Conservation (phyloP, 805 yeast genomes). For the Lipomyces anomalus region DNA sequence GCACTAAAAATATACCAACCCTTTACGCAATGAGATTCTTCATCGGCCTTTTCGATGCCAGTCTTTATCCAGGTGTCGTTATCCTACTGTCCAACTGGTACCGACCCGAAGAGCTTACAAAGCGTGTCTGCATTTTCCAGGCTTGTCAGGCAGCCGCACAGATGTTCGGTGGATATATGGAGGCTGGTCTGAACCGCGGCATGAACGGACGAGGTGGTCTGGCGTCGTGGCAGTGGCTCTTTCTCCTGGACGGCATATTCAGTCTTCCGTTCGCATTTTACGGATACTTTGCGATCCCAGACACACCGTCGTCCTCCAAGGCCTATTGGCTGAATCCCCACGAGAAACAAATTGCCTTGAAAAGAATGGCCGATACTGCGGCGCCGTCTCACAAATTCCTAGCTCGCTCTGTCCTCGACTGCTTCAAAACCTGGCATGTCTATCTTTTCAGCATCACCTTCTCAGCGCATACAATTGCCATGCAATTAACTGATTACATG, state of each 20-base stretch:
- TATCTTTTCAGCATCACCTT: neutral
- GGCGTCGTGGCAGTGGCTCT: conserved; percentile 63
- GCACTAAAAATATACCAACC: conserved; percentile 20
- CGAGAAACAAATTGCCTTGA: conserved; percentile 6
- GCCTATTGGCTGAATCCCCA: conserved; percentile 10
- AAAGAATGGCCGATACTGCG: conserved; percentile 14
- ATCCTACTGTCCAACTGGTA: conserved; percentile 47
- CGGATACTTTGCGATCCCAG: conserved; percentile 45
- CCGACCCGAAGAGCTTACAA: conserved; percentile 48
- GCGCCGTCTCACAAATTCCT: conserved; percentile 8
- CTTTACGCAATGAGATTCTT: conserved; percentile 3
- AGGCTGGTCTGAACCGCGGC: conserved; percentile 37
- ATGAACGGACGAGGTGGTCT: conserved; percentile 44
- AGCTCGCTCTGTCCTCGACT: neutral
- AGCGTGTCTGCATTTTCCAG: conserved; percentile 35
- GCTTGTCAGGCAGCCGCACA: conserved; percentile 16
- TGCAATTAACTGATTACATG: conserved; percentile 18
- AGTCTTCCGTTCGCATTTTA: conserved; percentile 35
- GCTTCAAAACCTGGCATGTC: neutral
- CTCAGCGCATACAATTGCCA: neutral
- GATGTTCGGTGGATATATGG: conserved; percentile 42
- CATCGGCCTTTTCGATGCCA: conserved; percentile 10
- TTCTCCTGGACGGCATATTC: conserved; percentile 54
- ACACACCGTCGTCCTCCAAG: conserved; percentile 39
- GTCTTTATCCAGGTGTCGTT: conserved; percentile 47